Percentiles rank a stretch among this genome's conserved stretches.
Conservation (phyloP, 257 asterid species). For the Nicotiana tomentosiformis region DNA sequence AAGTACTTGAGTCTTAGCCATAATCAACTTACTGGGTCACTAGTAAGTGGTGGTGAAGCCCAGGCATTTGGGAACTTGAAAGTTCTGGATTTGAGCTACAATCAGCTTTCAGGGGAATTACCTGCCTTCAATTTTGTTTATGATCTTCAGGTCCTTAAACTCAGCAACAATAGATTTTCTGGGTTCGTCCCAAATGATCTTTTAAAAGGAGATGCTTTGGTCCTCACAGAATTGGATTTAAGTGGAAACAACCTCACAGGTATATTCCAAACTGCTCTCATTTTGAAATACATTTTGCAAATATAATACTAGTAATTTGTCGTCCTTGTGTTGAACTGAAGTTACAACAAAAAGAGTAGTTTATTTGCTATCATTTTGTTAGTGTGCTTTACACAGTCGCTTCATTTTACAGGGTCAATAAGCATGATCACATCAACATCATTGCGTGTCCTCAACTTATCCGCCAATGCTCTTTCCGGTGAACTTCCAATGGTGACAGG, state of each 20-base stretch:
- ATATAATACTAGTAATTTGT: neutral
- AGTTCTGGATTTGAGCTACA: conserved; percentile 89
- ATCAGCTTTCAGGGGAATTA: conserved; percentile 79
- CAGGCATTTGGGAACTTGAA: conserved; percentile 65
- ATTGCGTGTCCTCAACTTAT: conserved; percentile 60
- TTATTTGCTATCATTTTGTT: neutral
- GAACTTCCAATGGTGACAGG: conserved; percentile 84
- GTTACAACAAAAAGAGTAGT: neutral
- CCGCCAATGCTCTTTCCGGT: conserved; percentile 77
- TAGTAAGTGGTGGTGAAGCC: conserved; percentile 56
- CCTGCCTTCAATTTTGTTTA: conserved; percentile 86
- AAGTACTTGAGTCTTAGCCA: conserved; percentile 70
- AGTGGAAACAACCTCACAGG: conserved; percentile 95
- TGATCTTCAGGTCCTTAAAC: conserved; percentile 77
- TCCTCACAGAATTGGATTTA: conserved; percentile 74
- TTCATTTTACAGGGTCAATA: conserved; percentile 50
- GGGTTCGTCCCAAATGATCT: conserved; percentile 77
- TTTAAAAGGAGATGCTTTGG: conserved; percentile 76
- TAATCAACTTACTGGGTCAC: conserved; percentile 66
- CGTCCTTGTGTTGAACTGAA: neutral
- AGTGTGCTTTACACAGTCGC: neutral
- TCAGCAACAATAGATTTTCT: conserved; percentile 68
- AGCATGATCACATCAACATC: conserved; percentile 84
- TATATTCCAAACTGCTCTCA: conserved; percentile 16
- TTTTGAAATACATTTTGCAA: neutral